phyloP scores from a whole-genome alignment of 192 early-diverging fungal genomes.

The Podila verticillata region DNA sequence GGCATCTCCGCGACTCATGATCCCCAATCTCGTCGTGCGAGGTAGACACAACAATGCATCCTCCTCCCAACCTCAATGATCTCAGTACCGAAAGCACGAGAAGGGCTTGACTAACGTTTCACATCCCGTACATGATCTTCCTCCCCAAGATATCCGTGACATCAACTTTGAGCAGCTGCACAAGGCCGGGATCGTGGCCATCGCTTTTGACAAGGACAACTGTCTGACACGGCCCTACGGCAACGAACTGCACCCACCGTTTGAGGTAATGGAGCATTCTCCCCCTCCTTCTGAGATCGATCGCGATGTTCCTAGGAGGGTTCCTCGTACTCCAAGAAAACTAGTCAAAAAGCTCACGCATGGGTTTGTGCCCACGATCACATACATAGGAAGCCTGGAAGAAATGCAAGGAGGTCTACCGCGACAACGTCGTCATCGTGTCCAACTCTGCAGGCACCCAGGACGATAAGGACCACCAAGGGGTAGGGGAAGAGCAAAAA shows the following conservation, averaged over 20 bases:
- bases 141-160: constrained; percentile 66
- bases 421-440: constrained; percentile 76
- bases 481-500: constrained; percentile 37
- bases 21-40: constrained; percentile 80
- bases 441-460: constrained; percentile 92
- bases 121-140: not conserved
- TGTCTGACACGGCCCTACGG: constrained; percentile 90
- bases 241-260: constrained; percentile 72
- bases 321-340: not conserved
- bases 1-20: constrained; percentile 69
- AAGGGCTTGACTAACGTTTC: not conserved
- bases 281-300: too few species aligned
- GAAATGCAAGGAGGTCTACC: constrained; percentile 68
- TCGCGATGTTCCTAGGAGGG: too few species aligned
- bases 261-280: constrained; percentile 52
- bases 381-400: constrained; percentile 69
- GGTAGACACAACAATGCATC: constrained; percentile 54
- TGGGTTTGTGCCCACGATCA: not conserved
- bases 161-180: constrained; percentile 73
- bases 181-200: constrained; percentile 67
- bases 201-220: constrained; percentile 99
- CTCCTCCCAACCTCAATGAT: not conserved
- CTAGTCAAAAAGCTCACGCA: not conserved
- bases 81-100: too few species aligned
- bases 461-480: constrained; percentile 68